Percentiles rank a stretch among this genome's conserved stretches.
phyloP scores from a whole-genome alignment of 2,329 filamentous ascomycete species.

The Penicillium sp. region DNA sequence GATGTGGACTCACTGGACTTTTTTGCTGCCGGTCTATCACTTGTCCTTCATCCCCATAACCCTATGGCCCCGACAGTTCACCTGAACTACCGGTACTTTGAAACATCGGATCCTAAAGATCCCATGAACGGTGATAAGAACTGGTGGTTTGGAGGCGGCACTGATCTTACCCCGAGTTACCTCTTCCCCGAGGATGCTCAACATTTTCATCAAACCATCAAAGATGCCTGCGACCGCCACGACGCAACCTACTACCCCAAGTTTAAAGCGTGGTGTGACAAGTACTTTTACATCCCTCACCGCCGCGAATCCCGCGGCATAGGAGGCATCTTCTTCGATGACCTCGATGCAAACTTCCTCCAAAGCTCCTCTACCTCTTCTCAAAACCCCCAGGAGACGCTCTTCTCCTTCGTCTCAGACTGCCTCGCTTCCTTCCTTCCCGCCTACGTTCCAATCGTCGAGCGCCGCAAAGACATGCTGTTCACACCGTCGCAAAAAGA shows the following conservation, averaged over 20 bases:
- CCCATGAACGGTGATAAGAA: slow-evolving; percentile 67
- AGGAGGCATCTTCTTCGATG: slow-evolving; percentile 98
- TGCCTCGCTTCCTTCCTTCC: slow-evolving; percentile 87
- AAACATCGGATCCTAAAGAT: slow-evolving; percentile 86
- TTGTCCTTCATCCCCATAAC: slow-evolving; percentile 92
- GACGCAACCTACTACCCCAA: slow-evolving; percentile 88
- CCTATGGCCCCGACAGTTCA: slow-evolving; percentile 98
- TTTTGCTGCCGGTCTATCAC: slow-evolving; percentile 90
- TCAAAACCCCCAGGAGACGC: slow-evolving; percentile 84
- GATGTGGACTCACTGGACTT: slow-evolving; percentile 85
- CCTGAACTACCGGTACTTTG: slow-evolving; percentile 98
- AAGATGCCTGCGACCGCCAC: slow-evolving; percentile 90
- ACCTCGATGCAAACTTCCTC: slow-evolving; percentile 71
- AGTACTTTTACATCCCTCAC: slow-evolving; percentile 96
- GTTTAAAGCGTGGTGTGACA: slow-evolving; percentile 98
- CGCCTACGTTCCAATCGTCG: slow-evolving; percentile 86
- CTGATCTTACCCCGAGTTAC: slow-evolving; percentile 90
- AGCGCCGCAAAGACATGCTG: slow-evolving; percentile 88
- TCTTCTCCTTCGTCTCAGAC: slow-evolving; percentile 87
- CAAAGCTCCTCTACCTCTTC: slow-evolving; percentile 50
- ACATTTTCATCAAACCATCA: slow-evolving; percentile 94
- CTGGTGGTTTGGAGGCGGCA: slow-evolving; percentile 98
- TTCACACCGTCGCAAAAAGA: slow-evolving; percentile 85
- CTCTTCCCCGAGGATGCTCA: slow-evolving; percentile 96
- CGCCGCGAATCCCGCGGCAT: slow-evolving; percentile 83